These are phyloP conservation scores for Pythium myriotylum DNA, from an alignment of 352 stramenopile species.

Conservation along the genomic window DNA sequence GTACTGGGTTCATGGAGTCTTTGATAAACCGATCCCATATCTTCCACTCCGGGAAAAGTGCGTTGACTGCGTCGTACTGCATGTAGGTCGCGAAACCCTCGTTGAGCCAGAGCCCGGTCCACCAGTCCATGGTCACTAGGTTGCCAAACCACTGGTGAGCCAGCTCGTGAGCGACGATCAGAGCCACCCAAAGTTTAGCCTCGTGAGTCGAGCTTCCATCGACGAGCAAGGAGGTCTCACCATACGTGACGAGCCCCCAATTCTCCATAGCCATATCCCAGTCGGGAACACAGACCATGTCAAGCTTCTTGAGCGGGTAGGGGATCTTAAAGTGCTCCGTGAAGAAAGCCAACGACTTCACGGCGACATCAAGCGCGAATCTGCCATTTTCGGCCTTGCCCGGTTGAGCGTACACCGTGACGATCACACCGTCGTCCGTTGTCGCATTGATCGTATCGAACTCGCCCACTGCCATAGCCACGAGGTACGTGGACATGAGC, in stretches of 20 bases:
- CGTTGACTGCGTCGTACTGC: slow-evolving; percentile 92
- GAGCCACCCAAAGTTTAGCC: slow-evolving; percentile 77
- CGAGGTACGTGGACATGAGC: slow-evolving; percentile 97
- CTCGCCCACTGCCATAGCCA: slow-evolving; percentile 95
- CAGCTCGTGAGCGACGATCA: slow-evolving; percentile 96
- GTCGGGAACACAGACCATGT: slow-evolving; percentile 96
- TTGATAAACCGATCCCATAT: slow-evolving; percentile 96
- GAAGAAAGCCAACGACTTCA: slow-evolving; percentile 68
- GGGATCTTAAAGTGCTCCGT: slow-evolving; percentile 61
- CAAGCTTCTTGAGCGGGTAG: slow-evolving; percentile 97
- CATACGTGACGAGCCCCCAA: slow-evolving; percentile 94
- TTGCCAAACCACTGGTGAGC: slow-evolving; percentile 98
- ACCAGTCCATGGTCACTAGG: slow-evolving; percentile 99
- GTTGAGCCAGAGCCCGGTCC: too few species aligned
- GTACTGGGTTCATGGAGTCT: slow-evolving; percentile 62
- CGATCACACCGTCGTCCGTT: slow-evolving; percentile 88
- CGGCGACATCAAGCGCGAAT: slow-evolving; percentile 89
- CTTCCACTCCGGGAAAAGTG: slow-evolving; percentile 92
- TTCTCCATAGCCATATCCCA: slow-evolving; percentile 96
- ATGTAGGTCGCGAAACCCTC: slow-evolving; percentile 97
- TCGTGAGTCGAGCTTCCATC: slow-evolving; percentile 57
- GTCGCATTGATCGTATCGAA: slow-evolving; percentile 93
- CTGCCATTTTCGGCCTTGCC: slow-evolving; percentile 89
- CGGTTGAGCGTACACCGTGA: slow-evolving; percentile 94
- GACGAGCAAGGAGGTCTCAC: slow-evolving; percentile 88